Conservation (phyloP, 352 stramenopile species). For the Pythium sp. region DNA sequence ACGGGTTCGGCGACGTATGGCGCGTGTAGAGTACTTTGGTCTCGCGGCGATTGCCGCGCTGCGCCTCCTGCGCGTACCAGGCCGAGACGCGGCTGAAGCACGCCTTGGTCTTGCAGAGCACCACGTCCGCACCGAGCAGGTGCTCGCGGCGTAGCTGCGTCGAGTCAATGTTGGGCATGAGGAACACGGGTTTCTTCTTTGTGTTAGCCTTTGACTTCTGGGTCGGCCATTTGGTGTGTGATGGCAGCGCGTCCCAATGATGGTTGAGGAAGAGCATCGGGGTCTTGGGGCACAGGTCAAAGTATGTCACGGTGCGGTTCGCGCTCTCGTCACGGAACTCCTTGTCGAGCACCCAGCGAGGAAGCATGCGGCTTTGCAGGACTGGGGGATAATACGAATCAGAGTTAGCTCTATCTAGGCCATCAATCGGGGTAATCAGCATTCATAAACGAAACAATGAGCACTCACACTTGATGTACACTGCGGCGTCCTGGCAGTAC, state of each 20-base stretch:
- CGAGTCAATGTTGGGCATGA: conserved; percentile 60
- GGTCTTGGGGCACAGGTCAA: conserved; percentile 49
- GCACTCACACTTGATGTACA: conserved; percentile 60
- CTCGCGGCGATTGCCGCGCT: conserved; percentile 35
- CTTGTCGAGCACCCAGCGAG: conserved; percentile 8
- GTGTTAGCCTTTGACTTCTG: conserved; percentile 18
- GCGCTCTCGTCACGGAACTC: not conserved
- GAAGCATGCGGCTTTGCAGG: conserved; percentile 11
- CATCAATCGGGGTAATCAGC: no score
- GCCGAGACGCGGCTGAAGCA: conserved; percentile 36
- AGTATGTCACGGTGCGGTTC: conserved; percentile 28
- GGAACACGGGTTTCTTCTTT: conserved; percentile 38
- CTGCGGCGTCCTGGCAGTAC: conserved; percentile 71
- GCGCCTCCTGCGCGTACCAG: conserved; percentile 49
- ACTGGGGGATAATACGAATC: not conserved
- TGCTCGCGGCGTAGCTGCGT: conserved; percentile 39
- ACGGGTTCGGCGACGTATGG: conserved; percentile 42
- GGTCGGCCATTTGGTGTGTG: conserved; percentile 7
- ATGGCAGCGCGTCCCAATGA: conserved; percentile 34
- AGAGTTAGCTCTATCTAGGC: not conserved
- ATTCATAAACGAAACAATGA: not conserved
- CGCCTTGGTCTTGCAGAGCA: conserved; percentile 60
- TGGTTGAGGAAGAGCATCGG: conserved; percentile 61
- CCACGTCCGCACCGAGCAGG: conserved; percentile 46
- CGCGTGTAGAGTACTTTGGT: conserved; percentile 46